A percentile compares a stretch with the other conserved stretches of the same genome.
These are phyloP conservation scores for Kodamaea arcana DNA, from an alignment of 1,139 yeast species.

Conservation along the genomic window DNA sequence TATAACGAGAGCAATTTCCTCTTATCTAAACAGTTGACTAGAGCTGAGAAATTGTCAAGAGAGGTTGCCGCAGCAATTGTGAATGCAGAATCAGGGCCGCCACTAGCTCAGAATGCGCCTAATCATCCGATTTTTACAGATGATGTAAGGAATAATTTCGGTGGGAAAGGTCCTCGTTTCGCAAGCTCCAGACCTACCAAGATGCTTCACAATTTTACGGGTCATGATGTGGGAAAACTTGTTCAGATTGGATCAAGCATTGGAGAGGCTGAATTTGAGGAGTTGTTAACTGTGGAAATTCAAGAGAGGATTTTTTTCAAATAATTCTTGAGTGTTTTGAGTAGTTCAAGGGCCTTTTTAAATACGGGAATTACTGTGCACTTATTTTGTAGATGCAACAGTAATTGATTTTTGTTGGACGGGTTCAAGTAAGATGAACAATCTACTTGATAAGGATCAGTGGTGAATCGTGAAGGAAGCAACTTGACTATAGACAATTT, in stretches of 20 bases:
- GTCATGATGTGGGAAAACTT: constrained; percentile 8
- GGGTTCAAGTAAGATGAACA: no score
- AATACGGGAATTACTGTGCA: no score
- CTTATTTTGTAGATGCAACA: no score
- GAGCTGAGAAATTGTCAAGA: constrained; percentile 7
- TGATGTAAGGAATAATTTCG: neutral
- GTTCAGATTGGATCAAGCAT: constrained; percentile 9
- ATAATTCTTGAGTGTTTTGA: no score
- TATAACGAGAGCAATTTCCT: neutral
- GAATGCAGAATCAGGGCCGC: constrained; percentile 1
- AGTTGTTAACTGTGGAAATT: constrained; percentile 20
- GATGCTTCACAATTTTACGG: constrained; percentile 2
- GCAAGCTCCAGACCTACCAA: neutral
- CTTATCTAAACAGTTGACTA: constrained; percentile 4
- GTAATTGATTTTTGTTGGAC: no score
- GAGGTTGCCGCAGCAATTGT: constrained; percentile 6
- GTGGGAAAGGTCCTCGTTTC: neutral
- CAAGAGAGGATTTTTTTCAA: constrained; percentile 23
- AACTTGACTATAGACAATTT: no score
- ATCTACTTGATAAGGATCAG: no score
- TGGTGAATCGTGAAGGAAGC: no score
- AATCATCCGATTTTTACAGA: neutral
- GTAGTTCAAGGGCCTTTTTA: no score
- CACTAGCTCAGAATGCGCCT: neutral
- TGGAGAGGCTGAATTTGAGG: constrained; percentile 15